Conservation (phyloP, 2,329 filamentous ascomycete genomes). For the Fusarium tupiense region DNA sequence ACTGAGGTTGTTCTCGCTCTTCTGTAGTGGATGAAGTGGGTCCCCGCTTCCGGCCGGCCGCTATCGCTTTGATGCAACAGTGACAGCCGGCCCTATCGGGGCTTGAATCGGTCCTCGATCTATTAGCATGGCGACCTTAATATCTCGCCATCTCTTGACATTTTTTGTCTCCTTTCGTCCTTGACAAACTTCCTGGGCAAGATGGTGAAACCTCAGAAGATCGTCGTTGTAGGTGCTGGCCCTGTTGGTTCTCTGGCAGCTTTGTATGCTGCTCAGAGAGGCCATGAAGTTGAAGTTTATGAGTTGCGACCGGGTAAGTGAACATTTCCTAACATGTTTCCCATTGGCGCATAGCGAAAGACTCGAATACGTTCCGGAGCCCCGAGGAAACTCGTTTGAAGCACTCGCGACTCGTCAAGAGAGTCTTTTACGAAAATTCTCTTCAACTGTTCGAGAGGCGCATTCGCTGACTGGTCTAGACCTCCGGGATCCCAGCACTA, state of each 20-base stretch:
- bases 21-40: constrained; percentile 15
- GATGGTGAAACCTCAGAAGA: constrained; percentile 66
- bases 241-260: constrained; percentile 93
- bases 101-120: constrained; percentile 7
- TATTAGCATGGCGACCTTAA: constrained; percentile 22
- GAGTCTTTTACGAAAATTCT: constrained; percentile 4
- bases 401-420: neutral
- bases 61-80: constrained; percentile 31
- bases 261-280: constrained; percentile 88
- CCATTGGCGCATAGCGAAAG: constrained; percentile 5
- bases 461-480: constrained; percentile 63
- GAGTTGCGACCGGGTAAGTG: constrained; percentile 87
- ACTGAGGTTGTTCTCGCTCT: neutral
- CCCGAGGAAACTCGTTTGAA: neutral
- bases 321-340: constrained; percentile 1
- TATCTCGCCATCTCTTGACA: constrained; percentile 4
- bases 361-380: neutral
- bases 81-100: constrained; percentile 29
- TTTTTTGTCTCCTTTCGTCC: constrained; percentile 36
- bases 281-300: constrained; percentile 91
- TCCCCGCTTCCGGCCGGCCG: constrained; percentile 29
- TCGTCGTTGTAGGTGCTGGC: constrained; percentile 88
- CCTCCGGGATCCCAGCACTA: constrained; percentile 82
- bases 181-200: constrained; percentile 33
- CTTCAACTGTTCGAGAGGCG: neutral